These are phyloP conservation scores for Asterochloris sp. DNA, from an alignment of 139 green algal genomes.

Conservation along the genomic window DNA sequence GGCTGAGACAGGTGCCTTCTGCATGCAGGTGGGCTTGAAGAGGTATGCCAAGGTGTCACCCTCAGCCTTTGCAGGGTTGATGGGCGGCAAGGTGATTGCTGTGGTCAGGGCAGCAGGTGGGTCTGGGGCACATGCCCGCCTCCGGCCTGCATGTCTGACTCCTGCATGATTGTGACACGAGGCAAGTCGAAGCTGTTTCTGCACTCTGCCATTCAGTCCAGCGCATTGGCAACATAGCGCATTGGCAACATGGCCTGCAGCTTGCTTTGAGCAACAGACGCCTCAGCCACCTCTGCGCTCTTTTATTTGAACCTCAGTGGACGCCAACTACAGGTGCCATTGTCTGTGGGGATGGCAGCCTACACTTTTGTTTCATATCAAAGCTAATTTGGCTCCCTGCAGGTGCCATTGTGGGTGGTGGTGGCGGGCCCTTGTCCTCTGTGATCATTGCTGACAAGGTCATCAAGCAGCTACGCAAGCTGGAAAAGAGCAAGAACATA, in stretches of 20 bases:
- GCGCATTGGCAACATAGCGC: too few relatives aligned
- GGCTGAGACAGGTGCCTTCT: neutral
- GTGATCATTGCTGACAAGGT: constrained; percentile 23
- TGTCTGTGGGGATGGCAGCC: neutral
- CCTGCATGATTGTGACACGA: too few relatives aligned
- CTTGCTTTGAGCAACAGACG: too few relatives aligned
- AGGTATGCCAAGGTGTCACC: constrained; percentile 63
- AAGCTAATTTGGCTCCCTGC: neutral
- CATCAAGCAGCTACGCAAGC: constrained; percentile 52
- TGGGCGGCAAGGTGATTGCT: constrained; percentile 72
- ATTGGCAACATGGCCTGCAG: too few relatives aligned
- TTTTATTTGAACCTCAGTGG: neutral
- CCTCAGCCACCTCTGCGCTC: too few relatives aligned
- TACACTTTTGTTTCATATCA: neutral
- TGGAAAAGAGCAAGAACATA: constrained; percentile 46
- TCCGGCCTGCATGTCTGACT: too few relatives aligned
- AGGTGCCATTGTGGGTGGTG: constrained; percentile 26
- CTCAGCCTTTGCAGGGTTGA: constrained; percentile 58
- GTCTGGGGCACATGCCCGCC: constrained; percentile 24
- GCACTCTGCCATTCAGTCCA: too few relatives aligned
- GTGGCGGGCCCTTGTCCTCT: constrained; percentile 1
- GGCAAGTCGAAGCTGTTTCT: too few relatives aligned
- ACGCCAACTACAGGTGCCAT: neutral
- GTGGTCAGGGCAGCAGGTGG: constrained; percentile 76
- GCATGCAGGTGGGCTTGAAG: constrained; percentile 41